These are phyloP conservation scores for Maudiozyma barnettii DNA, from an alignment of 805 yeast genomes.

Conservation along the genomic window DNA sequence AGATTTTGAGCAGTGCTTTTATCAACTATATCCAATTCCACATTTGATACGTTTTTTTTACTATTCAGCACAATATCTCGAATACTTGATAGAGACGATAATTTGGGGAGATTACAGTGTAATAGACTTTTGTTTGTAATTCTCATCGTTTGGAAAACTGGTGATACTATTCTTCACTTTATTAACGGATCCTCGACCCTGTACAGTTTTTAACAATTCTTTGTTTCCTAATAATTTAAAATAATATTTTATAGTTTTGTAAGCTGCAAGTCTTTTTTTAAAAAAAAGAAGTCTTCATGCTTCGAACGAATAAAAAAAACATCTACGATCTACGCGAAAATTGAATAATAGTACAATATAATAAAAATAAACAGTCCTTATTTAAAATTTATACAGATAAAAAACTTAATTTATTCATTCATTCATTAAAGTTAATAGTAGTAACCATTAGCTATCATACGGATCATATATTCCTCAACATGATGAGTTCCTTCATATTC, in stretches of 20 bases:
- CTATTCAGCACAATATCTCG: not conserved
- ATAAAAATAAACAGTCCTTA: too few relatives aligned
- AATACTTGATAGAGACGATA: not conserved
- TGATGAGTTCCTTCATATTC: conserved; percentile 57
- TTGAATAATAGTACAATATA: too few relatives aligned
- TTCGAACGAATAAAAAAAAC: too few relatives aligned
- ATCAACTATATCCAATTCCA: not conserved
- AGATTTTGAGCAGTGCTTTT: not conserved
- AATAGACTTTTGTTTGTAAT: not conserved
- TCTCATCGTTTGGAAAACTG: not conserved
- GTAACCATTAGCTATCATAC: conserved; percentile 76
- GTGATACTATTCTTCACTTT: too few relatives aligned
- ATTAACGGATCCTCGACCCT: too few relatives aligned
- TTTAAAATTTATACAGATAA: not conserved
- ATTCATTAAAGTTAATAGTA: conserved; percentile 31
- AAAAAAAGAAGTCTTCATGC: too few relatives aligned
- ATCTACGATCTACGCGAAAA: too few relatives aligned
- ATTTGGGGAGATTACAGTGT: not conserved
- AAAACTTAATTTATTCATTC: not conserved
- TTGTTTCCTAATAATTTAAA: too few relatives aligned
- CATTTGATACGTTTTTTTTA: too few relatives aligned
- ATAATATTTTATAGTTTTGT: too few relatives aligned
- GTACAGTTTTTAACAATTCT: too few relatives aligned
- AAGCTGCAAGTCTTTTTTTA: too few relatives aligned
- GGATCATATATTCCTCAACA: conserved; percentile 93